Evolutionary conservation across 768 basidiomycete genomes (phyloP).

Genomic region (Pulveroboletus frians): DNA sequence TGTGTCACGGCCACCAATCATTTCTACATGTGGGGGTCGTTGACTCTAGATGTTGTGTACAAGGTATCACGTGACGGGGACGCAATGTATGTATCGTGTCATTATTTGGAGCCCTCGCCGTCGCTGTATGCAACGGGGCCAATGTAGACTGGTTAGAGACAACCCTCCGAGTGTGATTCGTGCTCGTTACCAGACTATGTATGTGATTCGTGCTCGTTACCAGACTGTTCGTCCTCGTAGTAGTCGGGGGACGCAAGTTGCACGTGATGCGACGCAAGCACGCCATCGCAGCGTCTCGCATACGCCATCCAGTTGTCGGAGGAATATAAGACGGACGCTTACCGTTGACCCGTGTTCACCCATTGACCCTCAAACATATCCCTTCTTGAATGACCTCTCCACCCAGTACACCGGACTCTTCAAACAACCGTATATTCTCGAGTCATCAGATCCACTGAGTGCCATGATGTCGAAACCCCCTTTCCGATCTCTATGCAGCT

Average conservation of each 20-base stretch:
- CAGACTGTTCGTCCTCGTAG: no score
- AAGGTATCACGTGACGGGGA: background rate
- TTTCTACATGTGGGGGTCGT: background rate
- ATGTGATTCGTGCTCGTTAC: no score
- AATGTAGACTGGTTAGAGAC: no score
- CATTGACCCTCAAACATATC: no score
- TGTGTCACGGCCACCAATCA: background rate
- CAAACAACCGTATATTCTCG: background rate
- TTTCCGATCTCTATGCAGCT: background rate
- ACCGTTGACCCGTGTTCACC: background rate
- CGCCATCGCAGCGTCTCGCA: slow-evolving; percentile 17
- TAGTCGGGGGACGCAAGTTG: no score
- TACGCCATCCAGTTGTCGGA: slow-evolving; percentile 10
- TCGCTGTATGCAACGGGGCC: no score
- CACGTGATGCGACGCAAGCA: slow-evolving; percentile 33
- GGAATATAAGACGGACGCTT: slow-evolving; percentile 18
- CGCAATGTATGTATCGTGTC: background rate
- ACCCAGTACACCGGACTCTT: background rate
- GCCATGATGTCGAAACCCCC: no score
- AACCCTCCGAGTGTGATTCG: no score
- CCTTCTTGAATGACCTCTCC: background rate
- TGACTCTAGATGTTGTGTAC: background rate
- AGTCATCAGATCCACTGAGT: no score
- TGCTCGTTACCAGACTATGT: no score
- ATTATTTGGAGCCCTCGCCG: no score